Evolutionary conservation across 1,284 basidiomycete genomes (phyloP), one percentile per base, ranked within the genome.

Genomic region (Thelephora terrestris): DNA sequence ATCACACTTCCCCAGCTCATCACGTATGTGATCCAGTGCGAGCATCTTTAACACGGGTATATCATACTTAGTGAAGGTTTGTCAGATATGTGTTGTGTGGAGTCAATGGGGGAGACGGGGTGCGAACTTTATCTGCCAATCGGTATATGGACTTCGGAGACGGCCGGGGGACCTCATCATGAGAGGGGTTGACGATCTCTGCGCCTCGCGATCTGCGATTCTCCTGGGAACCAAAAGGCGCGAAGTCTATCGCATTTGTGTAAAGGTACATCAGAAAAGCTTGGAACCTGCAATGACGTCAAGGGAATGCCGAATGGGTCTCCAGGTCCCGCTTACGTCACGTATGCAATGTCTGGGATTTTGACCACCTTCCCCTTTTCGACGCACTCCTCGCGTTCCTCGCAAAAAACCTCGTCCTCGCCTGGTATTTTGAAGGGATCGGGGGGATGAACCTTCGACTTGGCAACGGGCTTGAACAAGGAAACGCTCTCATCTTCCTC

Each of bases 241-340:
- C 49, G 40, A 62, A 60, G 3, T 42, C 5, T 14, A 61, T 17
- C 27, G 50, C 47, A 5, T 52, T 50, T 1, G 52, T 53, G 36
- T 58, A 60, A 1, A 58, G 24, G 43, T 55, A 61, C 43, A 53
- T 53, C 1, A 61, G 47, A 39, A 58, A 51, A 0, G 56, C 51
- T 42, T 54, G 52, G 52, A 52, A 57, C 2, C 59, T 62, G 10
- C 12, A 36, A 36, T 10, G n/a, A 36, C n/a, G 10, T 36, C 34
- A 36, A 36, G 10, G n/a, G 10, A 36, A 12, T 10, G 34, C 10
- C 12, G 12, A 36, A n/a, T 10, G 12, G 10, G n/a, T n/a, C 10
- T 10, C 12, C 10, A 12, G 34, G 34, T n/a, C 34, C 12, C 10
- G n/a, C 34, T 36, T 36, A 36, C 34, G 34, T 36, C 10, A n/a